phyloP scores from a whole-genome alignment of 2,329 filamentous ascomycete species.

The Aspergillus thermomutatus region DNA sequence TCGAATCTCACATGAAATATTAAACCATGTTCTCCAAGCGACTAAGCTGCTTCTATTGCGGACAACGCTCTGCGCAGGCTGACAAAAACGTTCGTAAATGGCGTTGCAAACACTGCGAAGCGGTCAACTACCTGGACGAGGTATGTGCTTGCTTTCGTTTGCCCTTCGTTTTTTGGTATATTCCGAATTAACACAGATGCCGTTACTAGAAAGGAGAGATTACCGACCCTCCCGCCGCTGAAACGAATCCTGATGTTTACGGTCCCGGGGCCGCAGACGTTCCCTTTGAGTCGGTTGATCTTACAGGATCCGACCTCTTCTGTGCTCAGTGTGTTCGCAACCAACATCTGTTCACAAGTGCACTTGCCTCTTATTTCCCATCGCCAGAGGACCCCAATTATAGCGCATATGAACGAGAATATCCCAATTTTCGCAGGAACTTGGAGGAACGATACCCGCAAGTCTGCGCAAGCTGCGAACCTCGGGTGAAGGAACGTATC shows the following conservation, averaged over 20 bases:
- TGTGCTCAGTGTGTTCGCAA: constrained; percentile 85
- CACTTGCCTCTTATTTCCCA: constrained; percentile 76
- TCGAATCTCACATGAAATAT: constrained; percentile 32
- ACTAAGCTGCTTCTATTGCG: constrained; percentile 81
- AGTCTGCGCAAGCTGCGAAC: constrained; percentile 77
- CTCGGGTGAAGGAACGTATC: constrained; percentile 67
- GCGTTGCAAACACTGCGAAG: constrained; percentile 74
- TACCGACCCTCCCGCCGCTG: constrained; percentile 72
- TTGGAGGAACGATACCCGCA: constrained; percentile 85
- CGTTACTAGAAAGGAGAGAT: constrained; percentile 72
- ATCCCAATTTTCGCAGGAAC: constrained; percentile 66
- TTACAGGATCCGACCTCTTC: constrained; percentile 48
- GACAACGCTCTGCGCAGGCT: constrained; percentile 59
- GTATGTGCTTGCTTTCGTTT: constrained; percentile 46
- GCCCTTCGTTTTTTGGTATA: not conserved
- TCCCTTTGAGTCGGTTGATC: constrained; percentile 35
- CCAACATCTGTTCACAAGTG: constrained; percentile 74
- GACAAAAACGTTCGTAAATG: constrained; percentile 65
- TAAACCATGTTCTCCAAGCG: constrained; percentile 40
- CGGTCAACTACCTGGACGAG: constrained; percentile 84
- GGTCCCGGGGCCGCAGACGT: constrained; percentile 44
- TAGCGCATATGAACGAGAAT: constrained; percentile 62
- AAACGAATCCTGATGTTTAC: constrained; percentile 43
- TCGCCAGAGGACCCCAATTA: constrained; percentile 65
- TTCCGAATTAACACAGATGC: constrained; percentile 18